A percentile compares a stretch with the other conserved stretches of the same genome.
phyloP scores from a whole-genome alignment of 1,139 yeast species.

The Yamadazyma epiphylla region DNA sequence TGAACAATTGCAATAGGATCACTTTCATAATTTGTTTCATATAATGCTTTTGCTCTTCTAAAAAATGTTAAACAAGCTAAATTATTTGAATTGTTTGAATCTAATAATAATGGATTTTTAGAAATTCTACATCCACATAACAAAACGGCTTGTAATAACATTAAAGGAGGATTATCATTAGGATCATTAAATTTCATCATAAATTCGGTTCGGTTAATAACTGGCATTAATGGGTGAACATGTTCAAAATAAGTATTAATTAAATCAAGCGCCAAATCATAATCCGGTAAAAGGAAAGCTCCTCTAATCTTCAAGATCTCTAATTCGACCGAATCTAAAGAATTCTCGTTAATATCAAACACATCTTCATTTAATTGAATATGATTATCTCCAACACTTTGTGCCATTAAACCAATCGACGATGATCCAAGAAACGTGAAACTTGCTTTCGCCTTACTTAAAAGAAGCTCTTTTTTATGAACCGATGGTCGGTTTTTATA shows the following conservation, averaged over 20 bases:
- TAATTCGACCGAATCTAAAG: slow-evolving; percentile 62
- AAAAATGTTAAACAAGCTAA: slow-evolving; percentile 64
- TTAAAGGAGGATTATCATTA: slow-evolving; percentile 60
- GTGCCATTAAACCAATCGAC: slow-evolving; percentile 39
- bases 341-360: slow-evolving; percentile 32
- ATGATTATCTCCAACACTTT: slow-evolving; percentile 43
- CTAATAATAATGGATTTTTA: slow-evolving; percentile 52
- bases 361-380: slow-evolving; percentile 39
- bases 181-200: slow-evolving; percentile 56
- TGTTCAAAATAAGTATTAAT: slow-evolving; percentile 62
- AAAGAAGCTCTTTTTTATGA: slow-evolving; percentile 31
- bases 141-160: slow-evolving; percentile 66
- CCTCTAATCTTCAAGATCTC: slow-evolving; percentile 67
- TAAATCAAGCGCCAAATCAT: slow-evolving; percentile 57
- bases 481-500: slow-evolving; percentile 39
- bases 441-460: slow-evolving; percentile 27
- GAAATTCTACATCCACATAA: slow-evolving; percentile 69
- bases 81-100: slow-evolving; percentile 52
- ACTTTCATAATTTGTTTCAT: slow-evolving; percentile 68
- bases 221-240: slow-evolving; percentile 69
- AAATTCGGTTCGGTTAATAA: slow-evolving; percentile 63
- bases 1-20: slow-evolving; percentile 68
- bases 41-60: slow-evolving; percentile 73
- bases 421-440: slow-evolving; percentile 43
- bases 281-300: slow-evolving; percentile 66